Evolutionary conservation across 164 flowering plant genomes (phyloP).

Genomic region (Vitis amurensis): DNA sequence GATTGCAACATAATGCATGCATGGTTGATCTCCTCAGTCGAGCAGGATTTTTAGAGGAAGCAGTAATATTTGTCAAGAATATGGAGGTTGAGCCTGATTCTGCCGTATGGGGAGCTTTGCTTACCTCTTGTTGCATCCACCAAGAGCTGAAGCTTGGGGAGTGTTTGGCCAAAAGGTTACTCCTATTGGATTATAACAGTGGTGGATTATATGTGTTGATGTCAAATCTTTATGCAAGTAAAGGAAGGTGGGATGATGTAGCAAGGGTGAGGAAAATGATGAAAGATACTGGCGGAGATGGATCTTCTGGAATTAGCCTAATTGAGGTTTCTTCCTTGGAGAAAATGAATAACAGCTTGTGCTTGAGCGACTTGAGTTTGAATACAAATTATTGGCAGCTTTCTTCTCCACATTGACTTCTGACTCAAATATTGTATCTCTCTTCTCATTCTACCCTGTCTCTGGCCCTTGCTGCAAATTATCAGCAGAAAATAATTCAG

Average conservation of each 20-base stretch:
- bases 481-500: no score
- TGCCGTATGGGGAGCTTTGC: conserved; percentile 46
- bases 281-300: conserved; percentile 42
- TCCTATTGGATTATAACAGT: conserved; percentile 29
- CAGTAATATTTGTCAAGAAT: conserved; percentile 26
- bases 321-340: conserved; percentile 18
- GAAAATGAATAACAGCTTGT: conserved; percentile 6
- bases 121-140: conserved; percentile 41
- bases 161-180: conserved; percentile 30
- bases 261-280: conserved; percentile 45
- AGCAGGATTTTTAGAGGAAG: conserved; percentile 43
- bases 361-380: not conserved
- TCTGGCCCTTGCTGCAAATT: no score
- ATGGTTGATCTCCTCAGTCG: conserved; percentile 45
- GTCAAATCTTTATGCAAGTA: conserved; percentile 52
- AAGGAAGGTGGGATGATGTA: conserved; percentile 51
- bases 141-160: conserved; percentile 45
- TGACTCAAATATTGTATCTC: not conserved
- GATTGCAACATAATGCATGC: conserved; percentile 36
- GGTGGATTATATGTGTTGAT: conserved; percentile 46
- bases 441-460: no score
- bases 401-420: not conserved
- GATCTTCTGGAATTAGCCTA: conserved; percentile 37
- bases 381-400: not conserved
- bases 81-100: conserved; percentile 41